Evolutionary conservation across 2,329 filamentous ascomycete species (phyloP).

Genomic region (Curvularia spicifera): DNA sequence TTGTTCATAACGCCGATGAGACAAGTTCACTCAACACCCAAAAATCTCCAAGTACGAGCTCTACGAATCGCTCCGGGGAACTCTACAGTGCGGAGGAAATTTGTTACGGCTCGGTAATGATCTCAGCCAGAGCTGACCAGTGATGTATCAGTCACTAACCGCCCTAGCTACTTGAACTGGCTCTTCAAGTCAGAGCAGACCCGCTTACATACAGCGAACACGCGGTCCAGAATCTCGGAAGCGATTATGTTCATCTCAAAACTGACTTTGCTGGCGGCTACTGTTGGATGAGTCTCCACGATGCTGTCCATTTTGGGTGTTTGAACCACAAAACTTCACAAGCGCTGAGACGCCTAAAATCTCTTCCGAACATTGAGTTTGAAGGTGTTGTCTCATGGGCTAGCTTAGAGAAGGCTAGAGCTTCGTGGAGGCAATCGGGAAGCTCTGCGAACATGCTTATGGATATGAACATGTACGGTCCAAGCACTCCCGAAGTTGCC

Average conservation of each 20-base stretch:
- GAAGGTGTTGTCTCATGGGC: background rate
- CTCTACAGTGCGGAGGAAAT: background rate
- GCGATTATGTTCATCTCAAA: background rate
- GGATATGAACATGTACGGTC: background rate
- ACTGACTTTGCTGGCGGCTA: background rate
- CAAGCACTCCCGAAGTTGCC: background rate
- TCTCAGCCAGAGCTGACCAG: background rate
- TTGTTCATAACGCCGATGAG: background rate
- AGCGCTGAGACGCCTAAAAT: background rate
- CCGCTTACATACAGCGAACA: background rate
- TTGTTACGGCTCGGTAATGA: conserved; percentile 4
- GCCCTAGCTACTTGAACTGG: background rate
- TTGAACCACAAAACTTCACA: background rate
- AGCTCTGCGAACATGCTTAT: background rate
- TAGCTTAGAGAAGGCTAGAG: background rate
- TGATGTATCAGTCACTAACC: background rate
- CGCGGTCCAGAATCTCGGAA: background rate
- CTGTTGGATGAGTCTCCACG: background rate
- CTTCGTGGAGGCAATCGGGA: background rate
- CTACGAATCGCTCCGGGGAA: background rate
- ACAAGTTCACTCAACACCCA: background rate
- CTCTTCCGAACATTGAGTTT: background rate
- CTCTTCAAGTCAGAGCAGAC: conserved; percentile 1
- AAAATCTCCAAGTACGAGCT: background rate
- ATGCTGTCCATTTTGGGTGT: background rate